A percentile compares a stretch with the other conserved stretches of the same genome.
These are phyloP conservation scores for Candida glucosophila DNA, from an alignment of 1,139 yeast genomes.

Conservation along the genomic window DNA sequence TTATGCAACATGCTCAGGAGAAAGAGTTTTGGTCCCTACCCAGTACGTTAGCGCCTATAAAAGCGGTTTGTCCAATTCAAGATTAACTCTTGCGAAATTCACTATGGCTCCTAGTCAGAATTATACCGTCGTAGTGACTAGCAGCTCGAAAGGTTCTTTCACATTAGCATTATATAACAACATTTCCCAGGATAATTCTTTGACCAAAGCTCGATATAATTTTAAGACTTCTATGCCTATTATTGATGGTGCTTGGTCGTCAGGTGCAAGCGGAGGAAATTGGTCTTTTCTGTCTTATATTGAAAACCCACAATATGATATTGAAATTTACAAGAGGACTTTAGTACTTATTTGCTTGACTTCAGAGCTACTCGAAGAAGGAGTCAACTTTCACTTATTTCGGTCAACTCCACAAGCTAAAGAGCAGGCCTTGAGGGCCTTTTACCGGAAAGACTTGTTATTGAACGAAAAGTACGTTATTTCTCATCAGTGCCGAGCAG, in stretches of 20 bases:
- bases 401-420: constrained; percentile 13
- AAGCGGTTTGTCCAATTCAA: constrained; percentile 20
- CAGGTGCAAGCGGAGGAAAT: constrained; percentile 46
- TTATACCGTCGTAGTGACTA: constrained; percentile 18
- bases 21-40: constrained; percentile 19
- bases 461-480: constrained; percentile 19
- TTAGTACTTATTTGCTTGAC: constrained; percentile 17
- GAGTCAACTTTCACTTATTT: constrained; percentile 38
- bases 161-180: constrained; percentile 31
- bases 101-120: constrained; percentile 15
- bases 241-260: constrained; percentile 41
- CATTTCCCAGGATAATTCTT: constrained; percentile 10
- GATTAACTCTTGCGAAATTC: constrained; percentile 17
- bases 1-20: constrained; percentile 23
- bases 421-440: constrained; percentile 14
- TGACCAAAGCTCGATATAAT: constrained; percentile 17
- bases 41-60: constrained; percentile 18
- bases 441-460: constrained; percentile 21
- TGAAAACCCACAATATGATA: constrained; percentile 55
- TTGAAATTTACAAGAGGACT: constrained; percentile 12
- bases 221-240: constrained; percentile 12
- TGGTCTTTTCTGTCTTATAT: constrained; percentile 43
- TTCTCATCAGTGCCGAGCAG: constrained; percentile 11
- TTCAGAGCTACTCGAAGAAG: constrained; percentile 10
- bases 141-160: constrained; percentile 19